Base-by-base conservation (phyloP, 1,139 yeast genomes). In the Kurtzmaniella quercitrusa region DNA sequence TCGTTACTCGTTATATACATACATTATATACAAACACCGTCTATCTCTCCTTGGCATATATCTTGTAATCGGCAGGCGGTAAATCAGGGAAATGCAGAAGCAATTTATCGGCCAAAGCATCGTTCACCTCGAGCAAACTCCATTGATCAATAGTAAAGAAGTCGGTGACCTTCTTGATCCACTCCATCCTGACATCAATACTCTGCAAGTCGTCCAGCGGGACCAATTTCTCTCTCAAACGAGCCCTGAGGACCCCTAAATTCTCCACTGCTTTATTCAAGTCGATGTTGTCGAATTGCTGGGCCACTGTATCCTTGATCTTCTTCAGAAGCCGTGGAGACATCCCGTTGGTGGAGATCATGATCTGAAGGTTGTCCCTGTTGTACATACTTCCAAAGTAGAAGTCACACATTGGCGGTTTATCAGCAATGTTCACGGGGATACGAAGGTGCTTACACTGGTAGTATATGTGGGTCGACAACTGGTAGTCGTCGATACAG, bases 351-450 rank as follows among this genome's bases (percentile, higher is more conserved):
- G 95, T 86, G 29, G 89, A 81, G 9, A 88, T 84, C 90, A 88
- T 84, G 29, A 88, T 76, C 57, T 86, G 95, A 41, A 88, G 66
- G 21, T 82, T 81, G n/a, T 90, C 95, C 49, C 79, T 79, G 55
- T 86, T 76, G 57, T 81, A 81, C 72, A 85, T 82, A 23, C 91
- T 79, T 1, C 95, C 95, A 61, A 87, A 88, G 65, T 86, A 88
- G 60, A 86, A 88, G 60, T 88, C 96, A 65, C 96, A 88, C 49
- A 82, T 66, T 14, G 79, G 77, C 2, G 95, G 95, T 49, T 85
- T 85, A 59, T 88, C 96, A 2, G 95, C 95, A 38, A 87, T 84
- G 58, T 88, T 88, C 31, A 85, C 90, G 15, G 88, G 87, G 42
- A 87, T 62, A 14, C 80, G 65, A 10, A 69, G 56, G 38, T 60